These are phyloP conservation scores for Hermanozyma aechmeae DNA, from an alignment of 805 yeast genomes.

Conservation along the genomic window DNA sequence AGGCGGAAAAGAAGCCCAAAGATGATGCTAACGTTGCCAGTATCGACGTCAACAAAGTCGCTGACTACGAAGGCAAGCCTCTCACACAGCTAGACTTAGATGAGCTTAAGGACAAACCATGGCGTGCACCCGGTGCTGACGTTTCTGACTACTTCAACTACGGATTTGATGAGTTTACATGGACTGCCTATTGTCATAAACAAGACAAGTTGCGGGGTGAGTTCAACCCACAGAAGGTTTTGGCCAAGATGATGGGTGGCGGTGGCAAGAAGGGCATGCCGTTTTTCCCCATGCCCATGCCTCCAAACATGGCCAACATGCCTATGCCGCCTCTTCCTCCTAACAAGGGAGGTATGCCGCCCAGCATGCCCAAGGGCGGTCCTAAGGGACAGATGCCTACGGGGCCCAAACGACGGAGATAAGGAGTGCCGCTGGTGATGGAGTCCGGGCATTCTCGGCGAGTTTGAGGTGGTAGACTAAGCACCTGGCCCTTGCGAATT, in stretches of 20 bases:
- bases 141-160: slow-evolving; percentile 89
- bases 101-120: slow-evolving; percentile 85
- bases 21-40: slow-evolving; percentile 33
- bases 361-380: no score
- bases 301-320: no score
- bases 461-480: no score
- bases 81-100: slow-evolving; percentile 74
- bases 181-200: slow-evolving; percentile 87
- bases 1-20: slow-evolving; percentile 23
- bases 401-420: no score
- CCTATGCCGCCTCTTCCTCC: slow-evolving; percentile 13
- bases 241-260: slow-evolving; percentile 49
- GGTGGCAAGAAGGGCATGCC: slow-evolving; percentile 3
- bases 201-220: slow-evolving; percentile 77
- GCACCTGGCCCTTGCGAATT: no score
- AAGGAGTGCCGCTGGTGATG: no score
- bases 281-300: slow-evolving; percentile 4
- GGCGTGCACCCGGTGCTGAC: slow-evolving; percentile 98
- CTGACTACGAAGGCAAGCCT: slow-evolving; percentile 71
- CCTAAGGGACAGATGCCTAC: no score
- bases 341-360: slow-evolving; percentile 17
- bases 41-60: slow-evolving; percentile 62
- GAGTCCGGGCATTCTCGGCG: no score
- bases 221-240: slow-evolving; percentile 72
- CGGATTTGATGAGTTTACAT: slow-evolving; percentile 93